Base-by-base conservation (phyloP, 441 rosid species). In the Populus hybrid region DNA sequence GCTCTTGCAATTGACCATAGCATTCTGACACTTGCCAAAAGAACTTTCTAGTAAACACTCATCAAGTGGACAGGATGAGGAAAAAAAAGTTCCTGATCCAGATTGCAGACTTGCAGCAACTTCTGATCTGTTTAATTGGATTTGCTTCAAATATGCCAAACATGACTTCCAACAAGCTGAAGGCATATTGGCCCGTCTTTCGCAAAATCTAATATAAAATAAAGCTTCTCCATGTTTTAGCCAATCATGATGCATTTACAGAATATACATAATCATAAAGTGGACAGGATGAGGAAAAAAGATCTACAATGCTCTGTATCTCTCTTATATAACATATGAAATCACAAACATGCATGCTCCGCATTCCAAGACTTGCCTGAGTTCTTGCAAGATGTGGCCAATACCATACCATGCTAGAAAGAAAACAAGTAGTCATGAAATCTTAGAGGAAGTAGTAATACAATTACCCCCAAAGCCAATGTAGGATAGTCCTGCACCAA, bases 401-500 rank as follows among this genome's bases (percentile, higher is more conserved):
- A 23, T 29, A 69, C 35, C 11, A 63, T 64, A 6, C 0, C 71
- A 23, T 1, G 12, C 66, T 3, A 64, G 28, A 36, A 64, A 1
- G 5, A 1, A 67, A 29, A 31, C 9, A 6, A 40, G 59, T 24
- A 68, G 35, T 20, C 18, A 24, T 33, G 26, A 21, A 50, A 64
- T 64, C 61, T 33, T 59, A 40, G 12, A 71, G 31, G 9, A 40
- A n/a, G 7, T 26, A 66, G 4, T 35, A 74, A 50, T 53, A 73
- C 29, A 69, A 75, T 81, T 89, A 89, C 93, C 79, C 93, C 91
- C 6, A 88, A 79, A 72, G 83, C 75, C 40, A 70, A 72, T 1
- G 88, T 65, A 76, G 91, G 91, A 80, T 90, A 77, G 18, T 87
- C 86, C 53, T 77, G 71, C 40, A 82, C 88, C 76, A 90, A 75